phyloP scores from a whole-genome alignment of 1,284 basidiomycete species.

The Cryptococcus jaspeensis region DNA sequence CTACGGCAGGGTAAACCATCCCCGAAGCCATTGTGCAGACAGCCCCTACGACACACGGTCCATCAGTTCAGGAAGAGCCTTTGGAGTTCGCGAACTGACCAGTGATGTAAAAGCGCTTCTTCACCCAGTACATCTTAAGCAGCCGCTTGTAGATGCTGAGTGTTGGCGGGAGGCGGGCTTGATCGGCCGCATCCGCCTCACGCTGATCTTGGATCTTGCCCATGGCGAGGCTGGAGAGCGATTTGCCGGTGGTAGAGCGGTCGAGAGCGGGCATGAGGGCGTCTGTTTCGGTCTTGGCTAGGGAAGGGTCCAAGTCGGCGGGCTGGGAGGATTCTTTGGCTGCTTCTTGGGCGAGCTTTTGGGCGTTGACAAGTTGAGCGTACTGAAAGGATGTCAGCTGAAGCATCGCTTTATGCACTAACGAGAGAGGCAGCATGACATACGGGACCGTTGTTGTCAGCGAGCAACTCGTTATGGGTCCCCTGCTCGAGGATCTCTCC shows the following conservation, averaged over 20 bases:
- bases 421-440: background rate
- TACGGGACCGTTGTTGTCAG: conserved; percentile 58
- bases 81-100: too few relatives aligned
- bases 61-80: too few relatives aligned
- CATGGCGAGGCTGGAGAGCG: conserved; percentile 68
- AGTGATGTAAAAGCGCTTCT: conserved; percentile 45
- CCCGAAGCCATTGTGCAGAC: conserved; percentile 54
- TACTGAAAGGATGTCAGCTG: conserved; percentile 19
- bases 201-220: conserved; percentile 47
- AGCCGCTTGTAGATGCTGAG: conserved; percentile 67
- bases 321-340: conserved; percentile 10
- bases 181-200: conserved; percentile 36
- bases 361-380: conserved; percentile 40
- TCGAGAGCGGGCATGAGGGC: conserved; percentile 52
- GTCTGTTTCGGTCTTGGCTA: background rate
- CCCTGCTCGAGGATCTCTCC: conserved; percentile 81
- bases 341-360: conserved; percentile 37
- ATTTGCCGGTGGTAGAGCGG: conserved; percentile 65
- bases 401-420: too few relatives aligned
- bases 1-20: conserved; percentile 81
- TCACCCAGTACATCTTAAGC: conserved; percentile 44
- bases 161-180: conserved; percentile 55
- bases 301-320: conserved; percentile 1
- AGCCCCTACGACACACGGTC: conserved; percentile 25
- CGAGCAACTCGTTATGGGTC: conserved; percentile 74